Percentiles rank a stretch among this genome's conserved stretches.
phyloP scores from a whole-genome alignment of 177 flowering plant species.

The Vitis hybrid region DNA sequence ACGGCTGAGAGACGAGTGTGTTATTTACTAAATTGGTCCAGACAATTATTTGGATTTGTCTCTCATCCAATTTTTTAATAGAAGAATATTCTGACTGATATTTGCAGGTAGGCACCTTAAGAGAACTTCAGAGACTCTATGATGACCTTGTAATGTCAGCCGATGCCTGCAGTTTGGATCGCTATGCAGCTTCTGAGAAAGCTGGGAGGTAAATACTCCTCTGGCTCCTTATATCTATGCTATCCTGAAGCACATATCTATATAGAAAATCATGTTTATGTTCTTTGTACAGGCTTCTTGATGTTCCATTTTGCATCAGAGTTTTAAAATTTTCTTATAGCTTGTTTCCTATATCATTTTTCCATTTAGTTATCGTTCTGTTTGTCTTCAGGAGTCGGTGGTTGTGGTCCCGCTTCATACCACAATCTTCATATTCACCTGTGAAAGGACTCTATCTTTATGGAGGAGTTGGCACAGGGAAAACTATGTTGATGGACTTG shows the following conservation, averaged over 20 bases:
- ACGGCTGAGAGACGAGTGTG: too few relatives aligned
- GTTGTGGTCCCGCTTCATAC: constrained; percentile 88
- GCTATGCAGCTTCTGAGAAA: constrained; percentile 69
- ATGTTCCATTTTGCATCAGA: neutral
- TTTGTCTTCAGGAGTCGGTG: constrained; percentile 67
- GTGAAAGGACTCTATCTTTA: constrained; percentile 88
- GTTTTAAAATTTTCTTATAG: neutral
- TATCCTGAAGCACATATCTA: too few relatives aligned
- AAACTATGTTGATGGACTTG: constrained; percentile 99
- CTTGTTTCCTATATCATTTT: neutral
- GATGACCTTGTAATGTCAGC: constrained; percentile 83
- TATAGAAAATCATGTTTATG: too few relatives aligned
- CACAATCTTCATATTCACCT: constrained; percentile 69
- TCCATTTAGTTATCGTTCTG: neutral
- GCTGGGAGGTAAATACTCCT: constrained; percentile 47
- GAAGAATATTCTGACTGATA: constrained; percentile 6
- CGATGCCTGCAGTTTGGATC: constrained; percentile 70
- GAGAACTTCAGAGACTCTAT: constrained; percentile 85
- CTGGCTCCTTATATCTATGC: too few relatives aligned
- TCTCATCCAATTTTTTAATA: too few relatives aligned
- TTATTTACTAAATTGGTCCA: too few relatives aligned
- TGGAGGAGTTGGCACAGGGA: constrained; percentile 99
- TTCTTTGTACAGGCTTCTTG: too few relatives aligned
- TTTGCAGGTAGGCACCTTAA: constrained; percentile 67
- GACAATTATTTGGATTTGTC: too few relatives aligned